Conservation (phyloP, 106 monocot species). For the Hemerocallis citrina region DNA sequence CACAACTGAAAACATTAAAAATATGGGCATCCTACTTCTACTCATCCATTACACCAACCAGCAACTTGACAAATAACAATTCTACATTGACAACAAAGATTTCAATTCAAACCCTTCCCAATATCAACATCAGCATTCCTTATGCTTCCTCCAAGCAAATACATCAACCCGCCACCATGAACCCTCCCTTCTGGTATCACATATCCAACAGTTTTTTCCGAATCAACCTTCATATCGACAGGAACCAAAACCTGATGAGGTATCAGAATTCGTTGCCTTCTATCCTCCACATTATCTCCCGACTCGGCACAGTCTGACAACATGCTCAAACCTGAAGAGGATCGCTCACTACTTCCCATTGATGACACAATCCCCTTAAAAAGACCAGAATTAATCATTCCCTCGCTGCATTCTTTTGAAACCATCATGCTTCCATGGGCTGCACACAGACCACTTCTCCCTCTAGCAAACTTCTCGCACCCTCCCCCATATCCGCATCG, state of each 20-base stretch:
- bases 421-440: conserved; percentile 6
- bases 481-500: neutral
- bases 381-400: neutral
- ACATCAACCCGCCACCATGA: conserved; percentile 8
- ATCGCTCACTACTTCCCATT: neutral
- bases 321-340: neutral
- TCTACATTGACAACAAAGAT: no score
- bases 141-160: neutral
- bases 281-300: neutral
- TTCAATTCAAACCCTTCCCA: conserved; percentile 18
- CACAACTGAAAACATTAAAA: no score
- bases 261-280: neutral
- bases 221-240: neutral
- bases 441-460: conserved; percentile 5
- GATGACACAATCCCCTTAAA: neutral
- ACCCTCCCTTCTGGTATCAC: conserved; percentile 12
- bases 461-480: conserved; percentile 11
- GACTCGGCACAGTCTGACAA: neutral
- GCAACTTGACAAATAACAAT: no score
- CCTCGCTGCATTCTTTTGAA: neutral
- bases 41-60: no score
- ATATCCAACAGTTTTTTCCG: neutral
- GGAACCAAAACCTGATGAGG: conserved; percentile 5
- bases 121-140: neutral
- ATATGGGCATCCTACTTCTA: no score